phyloP scores from a whole-genome alignment of 2,329 filamentous ascomycete species.

The Hypoxylon sp. region DNA sequence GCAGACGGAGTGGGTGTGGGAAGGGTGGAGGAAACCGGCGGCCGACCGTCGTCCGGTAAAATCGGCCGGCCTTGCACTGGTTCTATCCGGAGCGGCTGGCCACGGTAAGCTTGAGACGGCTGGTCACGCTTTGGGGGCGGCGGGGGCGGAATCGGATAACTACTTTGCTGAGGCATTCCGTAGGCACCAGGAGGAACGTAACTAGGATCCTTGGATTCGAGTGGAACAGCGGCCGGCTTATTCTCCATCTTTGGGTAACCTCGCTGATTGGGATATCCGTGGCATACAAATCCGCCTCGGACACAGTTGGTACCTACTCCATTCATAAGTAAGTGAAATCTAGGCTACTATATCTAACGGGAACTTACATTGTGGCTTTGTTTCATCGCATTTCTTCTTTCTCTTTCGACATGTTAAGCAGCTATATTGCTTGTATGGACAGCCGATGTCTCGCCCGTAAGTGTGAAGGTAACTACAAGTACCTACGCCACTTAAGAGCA shows the following conservation, averaged over 20 bases:
- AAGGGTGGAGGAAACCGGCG: constrained; percentile 71
- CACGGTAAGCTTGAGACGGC: constrained; percentile 71
- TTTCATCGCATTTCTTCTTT: constrained; percentile 99
- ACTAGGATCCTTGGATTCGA: constrained; percentile 85
- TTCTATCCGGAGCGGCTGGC: constrained; percentile 74
- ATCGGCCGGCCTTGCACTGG: constrained; percentile 72
- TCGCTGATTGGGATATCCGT: constrained; percentile 88
- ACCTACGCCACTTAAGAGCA: constrained; percentile 31
- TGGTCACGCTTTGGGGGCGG: constrained; percentile 65
- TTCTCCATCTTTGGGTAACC: constrained; percentile 84
- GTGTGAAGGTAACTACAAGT: constrained; percentile 14
- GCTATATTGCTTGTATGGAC: constrained; percentile 37
- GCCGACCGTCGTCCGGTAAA: constrained; percentile 70
- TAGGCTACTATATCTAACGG: background rate
- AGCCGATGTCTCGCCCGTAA: constrained; percentile 60
- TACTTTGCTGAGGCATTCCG: constrained; percentile 63
- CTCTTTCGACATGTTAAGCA: constrained; percentile 91
- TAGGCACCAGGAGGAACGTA: constrained; percentile 75
- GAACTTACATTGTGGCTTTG: constrained; percentile 88
- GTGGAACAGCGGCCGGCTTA: constrained; percentile 77
- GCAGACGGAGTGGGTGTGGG: constrained; percentile 72
- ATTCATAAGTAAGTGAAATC: constrained; percentile 43
- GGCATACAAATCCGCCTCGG: constrained; percentile 90
- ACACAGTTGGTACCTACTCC: constrained; percentile 85
- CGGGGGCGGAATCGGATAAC: constrained; percentile 52